Percentiles rank a stretch among this genome's conserved stretches.
Evolutionary conservation across 1,284 basidiomycete species (phyloP).

Genomic region (Chiua sp.): DNA sequence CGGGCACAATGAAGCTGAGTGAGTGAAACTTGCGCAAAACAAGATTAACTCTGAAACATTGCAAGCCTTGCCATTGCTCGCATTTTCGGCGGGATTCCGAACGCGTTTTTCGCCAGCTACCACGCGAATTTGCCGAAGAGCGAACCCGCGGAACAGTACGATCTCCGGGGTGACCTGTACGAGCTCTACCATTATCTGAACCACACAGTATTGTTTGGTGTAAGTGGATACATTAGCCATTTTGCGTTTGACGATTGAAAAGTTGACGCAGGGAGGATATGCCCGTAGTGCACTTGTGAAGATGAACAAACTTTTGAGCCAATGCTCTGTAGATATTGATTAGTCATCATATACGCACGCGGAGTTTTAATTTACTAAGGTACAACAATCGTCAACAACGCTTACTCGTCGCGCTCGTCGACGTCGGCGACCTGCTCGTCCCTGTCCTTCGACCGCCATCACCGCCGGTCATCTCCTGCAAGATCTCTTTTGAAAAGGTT

Average conservation of each 20-base stretch:
- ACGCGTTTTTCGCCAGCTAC: slow-evolving; percentile 76
- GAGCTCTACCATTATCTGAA: slow-evolving; percentile 91
- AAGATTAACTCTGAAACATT: slow-evolving; percentile 3
- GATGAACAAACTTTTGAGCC: slow-evolving; percentile 61
- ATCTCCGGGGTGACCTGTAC: slow-evolving; percentile 74
- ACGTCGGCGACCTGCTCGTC: slow-evolving; percentile 21
- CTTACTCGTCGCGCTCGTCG: slow-evolving; percentile 29
- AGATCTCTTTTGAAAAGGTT: not conserved
- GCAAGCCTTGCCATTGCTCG: slow-evolving; percentile 77
- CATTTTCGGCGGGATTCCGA: slow-evolving; percentile 84
- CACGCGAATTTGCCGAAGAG: slow-evolving; percentile 72
- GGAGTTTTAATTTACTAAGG: slow-evolving; percentile 17
- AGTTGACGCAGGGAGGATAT: slow-evolving; percentile 56
- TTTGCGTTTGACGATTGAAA: slow-evolving; percentile 3
- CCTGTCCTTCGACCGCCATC: slow-evolving; percentile 16
- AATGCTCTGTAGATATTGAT: slow-evolving; percentile 23
- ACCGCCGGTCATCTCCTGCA: not conserved
- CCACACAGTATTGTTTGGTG: slow-evolving; percentile 77
- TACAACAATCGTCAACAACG: slow-evolving; percentile 33
- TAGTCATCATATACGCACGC: slow-evolving; percentile 15
- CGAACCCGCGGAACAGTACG: slow-evolving; percentile 73
- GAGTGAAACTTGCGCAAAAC: slow-evolving; percentile 34
- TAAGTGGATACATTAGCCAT: slow-evolving; percentile 40
- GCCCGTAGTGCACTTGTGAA: slow-evolving; percentile 57
- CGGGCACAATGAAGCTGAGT: slow-evolving; percentile 91